These are phyloP conservation scores for Solanum bulbocastanum DNA, from an alignment of 257 asterid genomes.

Conservation along the genomic window DNA sequence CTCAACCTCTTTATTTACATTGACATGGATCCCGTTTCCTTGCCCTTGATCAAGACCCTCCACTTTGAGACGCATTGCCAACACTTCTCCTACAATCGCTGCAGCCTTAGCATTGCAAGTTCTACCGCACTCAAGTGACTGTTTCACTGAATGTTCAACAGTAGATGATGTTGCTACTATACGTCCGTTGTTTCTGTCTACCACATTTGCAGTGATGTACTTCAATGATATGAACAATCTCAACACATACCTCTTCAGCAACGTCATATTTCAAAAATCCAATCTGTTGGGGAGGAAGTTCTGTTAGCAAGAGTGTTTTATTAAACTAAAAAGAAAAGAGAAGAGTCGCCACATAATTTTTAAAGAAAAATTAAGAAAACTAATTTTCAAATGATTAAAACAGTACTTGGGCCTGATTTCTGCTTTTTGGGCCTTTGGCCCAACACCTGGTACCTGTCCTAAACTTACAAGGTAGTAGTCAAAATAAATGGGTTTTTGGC, in stretches of 20 bases:
- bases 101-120: conserved; percentile 88
- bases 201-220: conserved; percentile 76
- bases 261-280: conserved; percentile 28
- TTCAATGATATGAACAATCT: conserved; percentile 70
- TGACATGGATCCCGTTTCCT: conserved; percentile 61
- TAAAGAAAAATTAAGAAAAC: too few species aligned
- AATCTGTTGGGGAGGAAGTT: not conserved
- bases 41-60: conserved; percentile 83
- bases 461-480: too few species aligned
- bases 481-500: too few species aligned
- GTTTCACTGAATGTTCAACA: conserved; percentile 60
- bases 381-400: too few species aligned
- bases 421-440: too few species aligned
- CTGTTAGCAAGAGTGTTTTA: not conserved
- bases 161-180: conserved; percentile 72
- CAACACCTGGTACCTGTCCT: too few species aligned
- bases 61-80: conserved; percentile 76
- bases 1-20: conserved; percentile 66
- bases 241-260: conserved; percentile 66
- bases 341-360: too few species aligned
- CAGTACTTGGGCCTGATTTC: too few species aligned
- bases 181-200: conserved; percentile 60
- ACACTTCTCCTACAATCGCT: conserved; percentile 72
- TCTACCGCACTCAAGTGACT: conserved; percentile 66
- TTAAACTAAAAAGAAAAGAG: too few species aligned